These are phyloP conservation scores for Kingdonia uniflora DNA, from an alignment of 164 flowering plant species.

Conservation along the genomic window DNA sequence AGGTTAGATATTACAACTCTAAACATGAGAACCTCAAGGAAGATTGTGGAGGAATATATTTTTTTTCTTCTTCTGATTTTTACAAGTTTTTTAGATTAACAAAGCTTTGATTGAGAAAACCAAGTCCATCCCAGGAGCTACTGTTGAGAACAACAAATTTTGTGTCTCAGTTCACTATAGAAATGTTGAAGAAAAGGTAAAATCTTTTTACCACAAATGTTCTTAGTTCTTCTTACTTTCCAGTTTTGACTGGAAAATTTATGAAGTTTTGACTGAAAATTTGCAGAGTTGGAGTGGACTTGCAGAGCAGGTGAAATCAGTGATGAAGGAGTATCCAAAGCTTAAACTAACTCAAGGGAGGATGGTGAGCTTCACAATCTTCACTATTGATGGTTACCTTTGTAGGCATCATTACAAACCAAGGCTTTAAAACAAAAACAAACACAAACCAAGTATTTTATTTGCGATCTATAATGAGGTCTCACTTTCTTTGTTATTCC, in stretches of 20 bases:
- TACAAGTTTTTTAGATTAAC: conserved; percentile 35
- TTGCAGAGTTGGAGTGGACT: conserved; percentile 66
- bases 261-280: conserved; percentile 2
- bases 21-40: no score
- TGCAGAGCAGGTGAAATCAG: conserved; percentile 55
- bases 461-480: neutral
- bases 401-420: no score
- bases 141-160: conserved; percentile 85
- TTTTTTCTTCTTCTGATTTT: no score
- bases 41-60: no score
- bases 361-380: conserved; percentile 30
- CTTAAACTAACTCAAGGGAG: conserved; percentile 69
- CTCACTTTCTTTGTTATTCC: conserved; percentile 5
- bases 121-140: conserved; percentile 62
- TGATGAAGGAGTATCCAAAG: conserved; percentile 56
- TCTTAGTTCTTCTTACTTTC: no score
- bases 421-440: no score
- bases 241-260: no score
- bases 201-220: neutral
- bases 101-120: conserved; percentile 57
- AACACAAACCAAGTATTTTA: no score
- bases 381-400: neutral
- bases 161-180: conserved; percentile 89
- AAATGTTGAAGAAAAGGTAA: conserved; percentile 87
- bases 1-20: conserved; percentile 46